phyloP scores from a whole-genome alignment of 192 early-diverging fungal genomes.

The Coemansia nantahalensis region DNA sequence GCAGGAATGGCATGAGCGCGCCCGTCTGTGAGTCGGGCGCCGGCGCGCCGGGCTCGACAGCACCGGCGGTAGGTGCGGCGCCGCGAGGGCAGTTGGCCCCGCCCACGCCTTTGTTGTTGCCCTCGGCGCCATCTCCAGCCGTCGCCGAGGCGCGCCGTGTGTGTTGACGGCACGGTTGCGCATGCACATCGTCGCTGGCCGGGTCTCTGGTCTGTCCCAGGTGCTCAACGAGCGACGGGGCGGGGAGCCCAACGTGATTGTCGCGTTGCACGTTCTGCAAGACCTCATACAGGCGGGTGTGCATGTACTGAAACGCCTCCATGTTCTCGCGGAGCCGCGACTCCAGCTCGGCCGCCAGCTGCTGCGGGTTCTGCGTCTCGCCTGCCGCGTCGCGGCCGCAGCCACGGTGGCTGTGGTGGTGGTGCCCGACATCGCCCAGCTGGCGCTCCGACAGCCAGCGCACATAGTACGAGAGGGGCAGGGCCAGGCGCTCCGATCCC shows the following conservation, averaged over 20 bases:
- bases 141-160: no score
- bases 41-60: background rate
- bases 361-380: background rate
- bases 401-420: slow-evolving; percentile 11
- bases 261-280: slow-evolving; percentile 61
- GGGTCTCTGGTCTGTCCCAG: slow-evolving; percentile 16
- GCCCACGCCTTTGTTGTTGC: slow-evolving; percentile 14
- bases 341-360: background rate
- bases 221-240: slow-evolving; percentile 34
- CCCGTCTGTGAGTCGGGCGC: slow-evolving; percentile 13
- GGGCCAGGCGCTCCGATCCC: slow-evolving; percentile 35
- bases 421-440: slow-evolving; percentile 7
- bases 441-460: slow-evolving; percentile 29
- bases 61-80: background rate
- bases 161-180: background rate
- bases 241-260: slow-evolving; percentile 45
- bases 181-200: slow-evolving; percentile 1
- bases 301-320: slow-evolving; percentile 55
- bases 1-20: slow-evolving; percentile 31
- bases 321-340: slow-evolving; percentile 35
- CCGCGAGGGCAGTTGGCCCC: slow-evolving; percentile 10
- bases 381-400: background rate
- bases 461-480: slow-evolving; percentile 43
- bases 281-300: slow-evolving; percentile 68
- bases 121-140: slow-evolving; percentile 5